Conservation (phyloP, 805 yeast genomes). For the Komagataella ulmi region DNA sequence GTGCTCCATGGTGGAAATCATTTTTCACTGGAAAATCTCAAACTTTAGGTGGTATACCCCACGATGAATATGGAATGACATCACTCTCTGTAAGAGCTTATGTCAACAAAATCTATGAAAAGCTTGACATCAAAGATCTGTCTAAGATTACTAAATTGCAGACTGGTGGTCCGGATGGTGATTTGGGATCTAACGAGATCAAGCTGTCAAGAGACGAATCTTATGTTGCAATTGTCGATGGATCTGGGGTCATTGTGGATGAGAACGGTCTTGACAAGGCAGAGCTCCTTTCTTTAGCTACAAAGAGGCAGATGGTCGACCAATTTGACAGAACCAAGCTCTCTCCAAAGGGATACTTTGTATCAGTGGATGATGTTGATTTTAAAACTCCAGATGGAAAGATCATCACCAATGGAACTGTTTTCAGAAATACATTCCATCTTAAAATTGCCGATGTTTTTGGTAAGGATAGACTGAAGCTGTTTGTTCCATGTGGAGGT, state of each 20-base stretch:
- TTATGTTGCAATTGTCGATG: slow-evolving; percentile 86
- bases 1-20: slow-evolving; percentile 98
- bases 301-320: slow-evolving; percentile 60
- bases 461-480: slow-evolving; percentile 45
- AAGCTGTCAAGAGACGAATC: slow-evolving; percentile 70
- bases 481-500: slow-evolving; percentile 98
- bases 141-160: slow-evolving; percentile 64
- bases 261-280: slow-evolving; percentile 75
- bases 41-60: slow-evolving; percentile 91
- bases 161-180: slow-evolving; percentile 99
- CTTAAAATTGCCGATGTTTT: slow-evolving; percentile 52
- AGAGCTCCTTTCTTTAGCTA: slow-evolving; percentile 72
- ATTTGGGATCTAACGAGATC: slow-evolving; percentile 91
- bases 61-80: slow-evolving; percentile 97
- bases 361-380: slow-evolving; percentile 77
- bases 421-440: slow-evolving; percentile 87
- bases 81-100: slow-evolving; percentile 87
- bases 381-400: slow-evolving; percentile 66
- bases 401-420: slow-evolving; percentile 68
- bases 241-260: slow-evolving; percentile 90
- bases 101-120: slow-evolving; percentile 78
- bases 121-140: slow-evolving; percentile 46
- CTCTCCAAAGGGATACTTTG: slow-evolving; percentile 64
- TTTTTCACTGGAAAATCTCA: slow-evolving; percentile 95
- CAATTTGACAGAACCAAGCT: slow-evolving; percentile 55